A percentile compares a stretch with the other conserved stretches of the same genome.
Evolutionary conservation across 768 basidiomycete genomes (phyloP).

Genomic region (Rhizopogon vesiculosus): DNA sequence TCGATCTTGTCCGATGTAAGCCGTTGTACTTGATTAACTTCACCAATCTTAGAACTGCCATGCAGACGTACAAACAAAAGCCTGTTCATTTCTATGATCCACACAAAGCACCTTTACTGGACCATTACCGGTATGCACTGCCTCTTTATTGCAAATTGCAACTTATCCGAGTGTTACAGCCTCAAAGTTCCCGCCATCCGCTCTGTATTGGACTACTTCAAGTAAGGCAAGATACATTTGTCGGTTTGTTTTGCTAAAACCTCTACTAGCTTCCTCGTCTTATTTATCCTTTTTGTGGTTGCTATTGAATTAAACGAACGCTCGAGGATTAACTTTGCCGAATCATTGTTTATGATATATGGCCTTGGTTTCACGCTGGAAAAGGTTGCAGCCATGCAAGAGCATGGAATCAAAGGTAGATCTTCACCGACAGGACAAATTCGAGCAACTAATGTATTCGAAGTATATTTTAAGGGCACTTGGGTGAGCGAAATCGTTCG

Average conservation of each 20-base stretch:
- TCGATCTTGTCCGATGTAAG: conserved; percentile 86
- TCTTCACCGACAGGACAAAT: not conserved
- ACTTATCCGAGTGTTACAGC: conserved; percentile 29
- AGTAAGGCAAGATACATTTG: conserved; percentile 40
- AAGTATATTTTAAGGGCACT: conserved; percentile 82
- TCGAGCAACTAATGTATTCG: conserved; percentile 5
- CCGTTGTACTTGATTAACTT: conserved; percentile 1
- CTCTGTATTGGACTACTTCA: conserved; percentile 83
- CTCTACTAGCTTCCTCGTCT: conserved; percentile 56
- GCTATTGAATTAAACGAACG: conserved; percentile 72
- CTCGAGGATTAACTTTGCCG: conserved; percentile 58
- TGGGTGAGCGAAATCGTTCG: conserved; percentile 46
- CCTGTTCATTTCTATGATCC: conserved; percentile 95
- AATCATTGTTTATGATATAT: conserved; percentile 75
- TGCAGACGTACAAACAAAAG: conserved; percentile 86
- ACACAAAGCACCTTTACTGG: conserved; percentile 87
- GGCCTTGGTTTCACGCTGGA: conserved; percentile 84
- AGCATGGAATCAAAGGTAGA: conserved; percentile 86
- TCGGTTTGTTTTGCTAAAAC: not conserved
- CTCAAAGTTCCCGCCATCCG: conserved; percentile 93
- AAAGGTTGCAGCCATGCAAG: conserved; percentile 92
- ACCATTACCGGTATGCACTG: conserved; percentile 78
- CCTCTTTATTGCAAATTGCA: not conserved
- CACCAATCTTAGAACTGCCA: not conserved
- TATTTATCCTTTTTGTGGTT: conserved; percentile 75